Evolutionary conservation across 2,329 filamentous ascomycete species (phyloP).

Genomic region (Aspergillus pseudoterreus): DNA sequence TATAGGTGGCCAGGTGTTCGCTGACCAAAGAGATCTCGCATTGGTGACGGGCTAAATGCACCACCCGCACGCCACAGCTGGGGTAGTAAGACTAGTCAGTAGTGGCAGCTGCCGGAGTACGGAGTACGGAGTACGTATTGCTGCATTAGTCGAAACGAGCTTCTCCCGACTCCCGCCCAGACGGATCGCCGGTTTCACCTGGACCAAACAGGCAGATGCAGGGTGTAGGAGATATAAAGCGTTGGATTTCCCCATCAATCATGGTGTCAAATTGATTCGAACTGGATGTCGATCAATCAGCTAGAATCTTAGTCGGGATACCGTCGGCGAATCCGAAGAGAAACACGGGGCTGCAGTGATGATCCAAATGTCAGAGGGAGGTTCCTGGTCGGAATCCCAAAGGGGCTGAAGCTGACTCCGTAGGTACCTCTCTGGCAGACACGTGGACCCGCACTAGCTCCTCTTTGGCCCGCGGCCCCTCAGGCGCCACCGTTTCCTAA

Average conservation of each 20-base stretch:
- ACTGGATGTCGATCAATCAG: neutral
- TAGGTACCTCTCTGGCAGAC: neutral
- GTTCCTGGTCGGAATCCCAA: no score
- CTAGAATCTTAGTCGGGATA: neutral
- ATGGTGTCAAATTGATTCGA: neutral
- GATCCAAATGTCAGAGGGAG: neutral
- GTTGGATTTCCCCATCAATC: neutral
- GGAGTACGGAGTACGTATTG: neutral
- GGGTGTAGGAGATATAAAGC: no score
- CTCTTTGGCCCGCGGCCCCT: neutral
- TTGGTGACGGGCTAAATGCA: neutral
- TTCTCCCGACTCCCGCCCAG: neutral
- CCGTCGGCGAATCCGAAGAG: neutral
- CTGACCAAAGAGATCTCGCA: neutral
- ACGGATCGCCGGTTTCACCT: slow-evolving; percentile 3
- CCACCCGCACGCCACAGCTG: neutral
- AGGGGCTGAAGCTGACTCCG: no score
- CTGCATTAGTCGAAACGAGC: slow-evolving; percentile 1
- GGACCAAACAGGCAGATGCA: neutral
- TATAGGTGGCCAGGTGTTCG: neutral
- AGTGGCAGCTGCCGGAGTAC: no score
- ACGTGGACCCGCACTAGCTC: neutral
- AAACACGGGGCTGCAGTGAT: neutral
- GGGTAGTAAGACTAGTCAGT: no score
- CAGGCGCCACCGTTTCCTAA: neutral